Conservation (phyloP, 352 stramenopile species). For the Globisporangium splendens region DNA sequence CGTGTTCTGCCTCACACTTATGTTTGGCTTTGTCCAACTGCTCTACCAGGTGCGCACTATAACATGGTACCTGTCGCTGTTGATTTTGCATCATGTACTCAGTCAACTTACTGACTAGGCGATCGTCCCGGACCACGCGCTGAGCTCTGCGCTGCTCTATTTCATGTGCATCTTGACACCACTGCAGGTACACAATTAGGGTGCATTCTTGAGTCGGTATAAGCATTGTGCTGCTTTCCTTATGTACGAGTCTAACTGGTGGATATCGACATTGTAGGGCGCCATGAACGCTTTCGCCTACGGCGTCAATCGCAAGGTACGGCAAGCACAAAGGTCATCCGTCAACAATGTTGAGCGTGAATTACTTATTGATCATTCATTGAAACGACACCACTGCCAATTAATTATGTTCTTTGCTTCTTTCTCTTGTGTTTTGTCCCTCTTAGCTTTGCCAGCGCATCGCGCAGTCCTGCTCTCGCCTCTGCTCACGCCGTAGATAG, state of each 20-base stretch:
- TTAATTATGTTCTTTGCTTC: background rate
- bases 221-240: no score
- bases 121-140: slow-evolving; percentile 36
- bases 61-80: slow-evolving; percentile 5
- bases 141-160: slow-evolving; percentile 51
- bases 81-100: background rate
- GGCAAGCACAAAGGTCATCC: background rate
- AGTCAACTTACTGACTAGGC: slow-evolving; percentile 16
- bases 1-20: slow-evolving; percentile 49
- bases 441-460: slow-evolving; percentile 11
- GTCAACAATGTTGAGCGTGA: background rate
- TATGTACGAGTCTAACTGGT: no score
- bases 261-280: slow-evolving; percentile 23
- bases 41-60: slow-evolving; percentile 35
- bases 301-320: slow-evolving; percentile 60
- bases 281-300: slow-evolving; percentile 57
- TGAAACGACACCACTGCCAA: background rate
- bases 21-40: slow-evolving; percentile 40
- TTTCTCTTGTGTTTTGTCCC: background rate
- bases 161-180: slow-evolving; percentile 65
- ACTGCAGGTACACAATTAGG: slow-evolving; percentile 41
- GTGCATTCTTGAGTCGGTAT: no score
- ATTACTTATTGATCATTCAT: background rate
- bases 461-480: slow-evolving; percentile 2
- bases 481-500: background rate